These are phyloP conservation scores for Suhomyces sp. DNA, from an alignment of 805 yeast genomes.

Conservation along the genomic window DNA sequence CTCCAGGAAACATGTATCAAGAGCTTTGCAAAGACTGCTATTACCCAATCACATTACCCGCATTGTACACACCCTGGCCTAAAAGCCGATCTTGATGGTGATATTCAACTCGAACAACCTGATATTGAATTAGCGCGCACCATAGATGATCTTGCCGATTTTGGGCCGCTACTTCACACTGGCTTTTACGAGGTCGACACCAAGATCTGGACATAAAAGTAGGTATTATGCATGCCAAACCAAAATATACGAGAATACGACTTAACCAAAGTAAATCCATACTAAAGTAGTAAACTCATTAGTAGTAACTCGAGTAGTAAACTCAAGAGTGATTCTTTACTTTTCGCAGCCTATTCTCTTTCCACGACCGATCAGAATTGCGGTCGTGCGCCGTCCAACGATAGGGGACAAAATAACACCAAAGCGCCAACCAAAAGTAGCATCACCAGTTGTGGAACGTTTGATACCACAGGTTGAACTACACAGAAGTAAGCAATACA, in stretches of 20 bases:
- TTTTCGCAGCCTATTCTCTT: background rate
- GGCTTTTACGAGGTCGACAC: constrained; percentile 2
- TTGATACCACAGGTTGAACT: background rate
- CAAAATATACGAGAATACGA: background rate
- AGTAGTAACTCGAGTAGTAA: too few relatives aligned
- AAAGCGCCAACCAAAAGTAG: background rate
- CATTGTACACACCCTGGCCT: background rate
- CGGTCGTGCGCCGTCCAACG: constrained; percentile 6
- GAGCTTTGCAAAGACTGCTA: constrained; percentile 8
- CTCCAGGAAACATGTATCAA: constrained; percentile 24
- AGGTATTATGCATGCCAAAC: background rate
- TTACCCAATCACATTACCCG: constrained; percentile 10
- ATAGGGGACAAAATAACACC: constrained; percentile 6
- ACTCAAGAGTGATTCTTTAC: too few relatives aligned
- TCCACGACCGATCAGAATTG: background rate
- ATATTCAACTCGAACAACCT: background rate
- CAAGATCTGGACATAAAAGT: background rate
- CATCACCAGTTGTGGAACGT: background rate
- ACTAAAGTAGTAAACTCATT: too few relatives aligned
- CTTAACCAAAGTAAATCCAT: too few relatives aligned
- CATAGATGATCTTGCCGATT: background rate
- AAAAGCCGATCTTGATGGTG: background rate
- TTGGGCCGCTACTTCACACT: background rate
- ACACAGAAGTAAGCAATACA: background rate
- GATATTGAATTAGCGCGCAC: background rate